Base-by-base conservation (phyloP, 768 basidiomycete species). In the Trametes sanguinea region DNA sequence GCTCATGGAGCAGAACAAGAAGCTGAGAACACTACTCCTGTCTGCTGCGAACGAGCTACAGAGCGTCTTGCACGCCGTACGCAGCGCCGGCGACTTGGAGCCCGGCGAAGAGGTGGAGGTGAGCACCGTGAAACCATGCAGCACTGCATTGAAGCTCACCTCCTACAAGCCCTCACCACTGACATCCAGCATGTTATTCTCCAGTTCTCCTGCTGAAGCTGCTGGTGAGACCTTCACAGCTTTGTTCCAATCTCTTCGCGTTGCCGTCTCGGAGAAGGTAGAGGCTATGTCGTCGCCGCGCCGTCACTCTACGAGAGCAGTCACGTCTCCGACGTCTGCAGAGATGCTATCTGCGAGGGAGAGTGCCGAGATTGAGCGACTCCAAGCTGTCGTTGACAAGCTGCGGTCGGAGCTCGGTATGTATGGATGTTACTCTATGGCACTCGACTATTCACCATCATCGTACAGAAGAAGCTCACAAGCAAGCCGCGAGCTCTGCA, bases 1-100 rank as follows among this genome's bases (percentile, higher is more conserved):
- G 46, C 80, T 94, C 17, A 72, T 77, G 33, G 83, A 86, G 40
- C 90, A 94, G 70, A 92, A 88, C 55, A 69, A 80, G 35, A 76
- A 78, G 39, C 77, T 94, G 39, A 83, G 84, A 56, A 82, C 80
- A 33, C 73, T 91, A 30, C 70, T 90, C 3, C 69, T 94, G 52
- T 78, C 79, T 42, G 77, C 83, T 6, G 83, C 86, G 39, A 92
- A 92, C 66, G 85, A 87, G 60, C 71, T 90, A 16, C 85, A 88
- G 69, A 73, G 77, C 14, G 72, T 86, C 51, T 57, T 86, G 17
- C 78, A 86, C 64, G 78, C 79, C 60, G 80, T 79, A 44, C 79
- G 75, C 50, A 71, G 64, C 39, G 61, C 67, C 2, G 64, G 76
- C 29, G 69, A 78, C 39, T 70, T 77, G 11, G 77, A 82, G 30